Conservation (phyloP, 2,329 filamentous ascomycete genomes). For the Phoma sp. region DNA sequence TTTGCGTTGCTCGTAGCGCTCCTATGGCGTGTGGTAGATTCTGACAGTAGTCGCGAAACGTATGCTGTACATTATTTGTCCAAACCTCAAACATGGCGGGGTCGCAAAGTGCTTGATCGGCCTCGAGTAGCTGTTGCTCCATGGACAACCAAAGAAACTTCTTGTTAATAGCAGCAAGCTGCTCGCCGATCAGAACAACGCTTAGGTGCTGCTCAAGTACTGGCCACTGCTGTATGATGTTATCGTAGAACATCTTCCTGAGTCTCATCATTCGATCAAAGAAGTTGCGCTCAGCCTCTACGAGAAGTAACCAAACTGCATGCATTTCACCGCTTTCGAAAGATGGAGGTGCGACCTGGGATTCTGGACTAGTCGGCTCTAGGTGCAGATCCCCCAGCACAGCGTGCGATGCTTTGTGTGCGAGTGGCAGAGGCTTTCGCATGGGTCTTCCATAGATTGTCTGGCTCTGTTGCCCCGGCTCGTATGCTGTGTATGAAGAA, state of each 20-base stretch:
- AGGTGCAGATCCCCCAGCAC: conserved; percentile 2
- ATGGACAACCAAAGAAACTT: conserved; percentile 29
- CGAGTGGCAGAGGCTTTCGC: conserved; percentile 22
- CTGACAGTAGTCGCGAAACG: conserved; percentile 34
- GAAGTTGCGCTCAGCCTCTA: conserved; percentile 32
- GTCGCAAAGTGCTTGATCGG: conserved; percentile 24
- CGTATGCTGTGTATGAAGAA: conserved; percentile 25
- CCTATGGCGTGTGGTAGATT: conserved; percentile 33
- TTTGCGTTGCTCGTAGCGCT: conserved; percentile 31
- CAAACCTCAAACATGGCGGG: conserved; percentile 32
- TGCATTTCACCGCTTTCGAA: conserved; percentile 27
- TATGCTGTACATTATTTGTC: conserved; percentile 23
- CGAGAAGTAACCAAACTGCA: conserved; percentile 30
- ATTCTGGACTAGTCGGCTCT: not conserved
- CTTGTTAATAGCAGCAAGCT: conserved; percentile 27
- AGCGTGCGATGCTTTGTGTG: conserved; percentile 20
- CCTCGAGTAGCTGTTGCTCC: conserved; percentile 22
- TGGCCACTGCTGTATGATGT: conserved; percentile 37
- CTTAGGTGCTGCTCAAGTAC: conserved; percentile 32
- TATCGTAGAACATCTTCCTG: conserved; percentile 35
- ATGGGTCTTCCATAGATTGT: conserved; percentile 4
- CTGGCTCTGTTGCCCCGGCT: conserved; percentile 3
- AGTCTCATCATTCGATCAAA: conserved; percentile 35
- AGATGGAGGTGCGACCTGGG: not conserved
- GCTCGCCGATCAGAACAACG: conserved; percentile 26